Conservation (phyloP, 2,329 filamentous ascomycete species). For the Fusarium napiforme region DNA sequence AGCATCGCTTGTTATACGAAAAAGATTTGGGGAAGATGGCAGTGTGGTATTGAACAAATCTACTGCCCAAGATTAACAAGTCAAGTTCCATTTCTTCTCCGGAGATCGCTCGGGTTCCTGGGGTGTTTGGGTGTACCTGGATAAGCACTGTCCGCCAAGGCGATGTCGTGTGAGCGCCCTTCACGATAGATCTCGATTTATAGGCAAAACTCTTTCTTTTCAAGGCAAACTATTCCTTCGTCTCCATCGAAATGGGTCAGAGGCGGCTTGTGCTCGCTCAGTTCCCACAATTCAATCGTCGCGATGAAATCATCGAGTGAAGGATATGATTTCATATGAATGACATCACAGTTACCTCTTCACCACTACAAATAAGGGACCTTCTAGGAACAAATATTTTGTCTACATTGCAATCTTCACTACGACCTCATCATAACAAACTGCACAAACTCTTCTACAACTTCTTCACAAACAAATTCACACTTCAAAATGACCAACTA, state of each 20-base stretch:
- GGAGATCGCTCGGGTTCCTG: neutral
- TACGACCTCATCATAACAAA: neutral
- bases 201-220: neutral
- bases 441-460: neutral
- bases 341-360: conserved; percentile 34
- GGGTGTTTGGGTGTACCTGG: neutral
- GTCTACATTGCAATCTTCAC: neutral
- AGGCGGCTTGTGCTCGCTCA: neutral
- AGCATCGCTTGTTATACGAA: neutral
- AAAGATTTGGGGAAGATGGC: rapidly evolving
- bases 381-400: neutral
- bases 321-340: conserved; percentile 42
- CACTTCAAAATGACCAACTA: conserved; percentile 48
- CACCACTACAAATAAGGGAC: conserved; percentile 26
- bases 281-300: conserved; percentile 34
- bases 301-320: conserved; percentile 42
- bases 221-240: neutral
- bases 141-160: conserved; percentile 12
- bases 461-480: neutral
- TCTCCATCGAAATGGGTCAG: neutral
- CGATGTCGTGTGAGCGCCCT: neutral
- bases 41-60: too few relatives aligned
- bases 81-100: neutral
- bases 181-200: conserved; percentile 24
- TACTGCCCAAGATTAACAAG: neutral